Conservation (phyloP, 305 asterid genomes). For the Fraxinus xanthoxyloides region DNA sequence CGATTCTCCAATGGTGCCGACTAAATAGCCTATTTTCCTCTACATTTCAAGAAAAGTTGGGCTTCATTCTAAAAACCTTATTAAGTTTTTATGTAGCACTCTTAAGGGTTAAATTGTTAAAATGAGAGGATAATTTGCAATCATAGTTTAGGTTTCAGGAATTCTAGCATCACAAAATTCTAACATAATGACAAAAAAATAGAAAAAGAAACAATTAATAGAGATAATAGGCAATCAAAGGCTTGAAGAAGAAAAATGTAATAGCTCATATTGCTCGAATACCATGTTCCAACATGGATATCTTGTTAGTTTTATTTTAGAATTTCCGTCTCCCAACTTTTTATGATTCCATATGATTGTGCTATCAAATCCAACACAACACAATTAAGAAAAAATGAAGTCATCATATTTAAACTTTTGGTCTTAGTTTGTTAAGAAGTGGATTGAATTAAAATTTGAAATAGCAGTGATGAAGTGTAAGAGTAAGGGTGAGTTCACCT, state of each 20-base stretch:
- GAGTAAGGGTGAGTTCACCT: background rate
- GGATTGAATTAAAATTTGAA: background rate
- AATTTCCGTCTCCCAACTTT: background rate
- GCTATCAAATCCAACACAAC: background rate
- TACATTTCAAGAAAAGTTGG: background rate
- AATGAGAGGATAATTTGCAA: background rate
- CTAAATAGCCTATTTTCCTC: background rate
- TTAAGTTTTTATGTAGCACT: background rate
- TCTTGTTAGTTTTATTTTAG: background rate
- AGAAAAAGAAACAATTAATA: background rate
- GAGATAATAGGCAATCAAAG: background rate
- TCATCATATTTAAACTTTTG: background rate
- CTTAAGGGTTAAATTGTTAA: background rate
- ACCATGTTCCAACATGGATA: background rate
- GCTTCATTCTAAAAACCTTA: background rate
- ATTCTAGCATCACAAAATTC: background rate
- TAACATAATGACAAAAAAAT: background rate
- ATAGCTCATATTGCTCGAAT: background rate
- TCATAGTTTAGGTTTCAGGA: background rate
- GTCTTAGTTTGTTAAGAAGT: background rate
- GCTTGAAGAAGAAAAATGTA: background rate
- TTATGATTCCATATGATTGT: background rate
- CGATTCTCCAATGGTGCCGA: background rate
- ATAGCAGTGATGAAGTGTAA: background rate
- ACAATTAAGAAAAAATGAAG: background rate